Base-by-base conservation (phyloP, 495 filamentous ascomycete species). In the Talaromyces ruber region DNA sequence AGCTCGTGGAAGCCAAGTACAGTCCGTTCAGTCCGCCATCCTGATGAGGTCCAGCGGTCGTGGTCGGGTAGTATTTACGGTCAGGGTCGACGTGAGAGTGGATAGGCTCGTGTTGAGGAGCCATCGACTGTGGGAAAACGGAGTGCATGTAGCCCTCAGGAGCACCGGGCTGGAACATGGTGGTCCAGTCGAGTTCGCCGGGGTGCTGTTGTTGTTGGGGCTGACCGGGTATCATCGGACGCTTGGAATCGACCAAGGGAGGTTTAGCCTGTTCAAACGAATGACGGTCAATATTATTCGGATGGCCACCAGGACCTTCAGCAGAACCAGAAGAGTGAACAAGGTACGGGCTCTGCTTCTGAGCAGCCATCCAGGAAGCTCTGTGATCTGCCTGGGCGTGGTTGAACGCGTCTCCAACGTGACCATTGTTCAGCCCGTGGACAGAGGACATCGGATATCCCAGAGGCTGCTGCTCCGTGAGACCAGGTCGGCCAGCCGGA, bases 81-180 rank as follows among this genome's bases (percentile, higher is more conserved):
- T 80, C 76, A 62, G 69, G 58, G 24, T 80, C 77, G 61, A 79
- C 74, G 64, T 74, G 76, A 60, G 72, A 72, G 67, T 77, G 75
- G 66, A 77, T 80, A 30, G 73, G 64, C 63, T 80, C 76, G 66
- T 77, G 75, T 60, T 74, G 72, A 63, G 73, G 62, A 21, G 74
- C 74, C 78, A 81, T 79, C 65, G 76, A 73, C 63, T 79, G 75
- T 74, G 86, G 79, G 72, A 82, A 82, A 71, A 82, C 84, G 64
- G 76, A 71, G 78, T 76, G 79, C 72, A 84, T 81, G 74, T 83
- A 85, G 68, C 80, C 75, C 72, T 85, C 76, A 64, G 84, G 81
- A 67, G 81, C 77, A 76, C 81, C 84, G 75, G 85, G 75, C 79
- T 88, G 86, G 79, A 88, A 90, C 81, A 89, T 85, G 67, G 84